phyloP scores from a whole-genome alignment of 352 stramenopile species.

The Paralagenidium karlingii region DNA sequence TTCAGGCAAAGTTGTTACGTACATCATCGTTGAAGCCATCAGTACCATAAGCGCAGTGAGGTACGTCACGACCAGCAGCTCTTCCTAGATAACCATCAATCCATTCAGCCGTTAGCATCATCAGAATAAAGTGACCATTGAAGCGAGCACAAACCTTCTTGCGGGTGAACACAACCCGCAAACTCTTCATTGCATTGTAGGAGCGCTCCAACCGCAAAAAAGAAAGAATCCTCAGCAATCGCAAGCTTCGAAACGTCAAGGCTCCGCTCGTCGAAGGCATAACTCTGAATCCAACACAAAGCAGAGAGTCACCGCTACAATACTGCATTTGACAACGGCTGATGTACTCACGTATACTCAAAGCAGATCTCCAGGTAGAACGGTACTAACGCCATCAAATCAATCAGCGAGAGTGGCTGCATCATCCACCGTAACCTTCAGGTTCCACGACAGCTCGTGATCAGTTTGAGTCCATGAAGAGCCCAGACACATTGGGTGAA shows the following conservation, averaged over 20 bases:
- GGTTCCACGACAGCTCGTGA: not conserved
- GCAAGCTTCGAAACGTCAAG: slow-evolving; percentile 54
- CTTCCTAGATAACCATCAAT: slow-evolving; percentile 20
- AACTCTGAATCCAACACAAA: slow-evolving; percentile 11
- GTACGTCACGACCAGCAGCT: slow-evolving; percentile 70
- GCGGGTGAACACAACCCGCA: slow-evolving; percentile 54
- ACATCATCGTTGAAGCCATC: slow-evolving; percentile 75
- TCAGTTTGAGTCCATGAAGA: not conserved
- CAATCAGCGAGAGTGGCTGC: slow-evolving; percentile 67
- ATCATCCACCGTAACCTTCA: slow-evolving; percentile 68
- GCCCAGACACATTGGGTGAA: slow-evolving; percentile 5
- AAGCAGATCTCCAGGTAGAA: slow-evolving; percentile 75
- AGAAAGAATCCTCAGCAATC: slow-evolving; percentile 64
- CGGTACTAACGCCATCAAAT: slow-evolving; percentile 55
- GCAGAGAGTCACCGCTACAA: slow-evolving; percentile 1
- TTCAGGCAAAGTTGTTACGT: not conserved
- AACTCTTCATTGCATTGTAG: slow-evolving; percentile 65
- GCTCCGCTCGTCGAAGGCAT: slow-evolving; percentile 27
- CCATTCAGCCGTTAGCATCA: not conserved
- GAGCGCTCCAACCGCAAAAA: slow-evolving; percentile 68
- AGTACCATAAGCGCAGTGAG: slow-evolving; percentile 69
- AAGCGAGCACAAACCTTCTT: no score
- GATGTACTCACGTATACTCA: slow-evolving; percentile 21
- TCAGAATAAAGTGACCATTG: slow-evolving; percentile 1
- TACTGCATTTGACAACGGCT: not conserved